Evolutionary conservation across 2,329 filamentous ascomycete species (phyloP), one percentile per base, ranked within the genome.

Genomic region (Drechslerella coelobrocha): DNA sequence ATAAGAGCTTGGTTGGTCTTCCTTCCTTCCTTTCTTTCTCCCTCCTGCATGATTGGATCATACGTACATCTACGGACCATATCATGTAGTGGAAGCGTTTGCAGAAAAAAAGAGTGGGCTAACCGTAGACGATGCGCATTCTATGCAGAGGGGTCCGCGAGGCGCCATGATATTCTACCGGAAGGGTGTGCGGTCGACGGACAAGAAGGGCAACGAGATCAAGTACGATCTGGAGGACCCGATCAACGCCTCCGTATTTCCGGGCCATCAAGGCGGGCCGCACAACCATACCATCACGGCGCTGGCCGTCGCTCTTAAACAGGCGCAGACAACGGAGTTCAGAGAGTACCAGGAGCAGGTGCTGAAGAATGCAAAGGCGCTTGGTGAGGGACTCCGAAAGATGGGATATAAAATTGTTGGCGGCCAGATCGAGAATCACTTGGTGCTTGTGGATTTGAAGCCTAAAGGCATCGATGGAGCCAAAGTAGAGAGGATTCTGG

Each of bases 271-370:
- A 80, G 94, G 94, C 78, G 94, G 94, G 23, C 94, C 94, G 59
- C 94, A 99, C 82, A 99, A 99, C 83, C 94, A 99, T 83, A 99
- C 94, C 76, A 99, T 99, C 79, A 95, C 94, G 34, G 94, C 94
- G 47, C 84, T 99, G 26, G 88, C 94, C 19, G 94, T 99, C 52
- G 94, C 94, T 10, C 84, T 99, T 68, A 95, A 96, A 82, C 94
- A 99, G 81, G 91, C 91, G 2, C 91, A 92, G 78, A 87, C 87
- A 4, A 86, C 89, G 52, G 92, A 96, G 78, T 99, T 99, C 84
- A 90, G 89, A 79, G 84, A 89, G 60, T 99, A 99, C 82, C 94
- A 99, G 81, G 83, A 90, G 77, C 88, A 91, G 78, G 92, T 97
- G 61, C 84, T 97, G 68, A 85, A 88, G 80, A 99, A 99, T 79